Evolutionary conservation across 306 rosid species (phyloP).

Genomic region (Cyclanthera cordifolia): DNA sequence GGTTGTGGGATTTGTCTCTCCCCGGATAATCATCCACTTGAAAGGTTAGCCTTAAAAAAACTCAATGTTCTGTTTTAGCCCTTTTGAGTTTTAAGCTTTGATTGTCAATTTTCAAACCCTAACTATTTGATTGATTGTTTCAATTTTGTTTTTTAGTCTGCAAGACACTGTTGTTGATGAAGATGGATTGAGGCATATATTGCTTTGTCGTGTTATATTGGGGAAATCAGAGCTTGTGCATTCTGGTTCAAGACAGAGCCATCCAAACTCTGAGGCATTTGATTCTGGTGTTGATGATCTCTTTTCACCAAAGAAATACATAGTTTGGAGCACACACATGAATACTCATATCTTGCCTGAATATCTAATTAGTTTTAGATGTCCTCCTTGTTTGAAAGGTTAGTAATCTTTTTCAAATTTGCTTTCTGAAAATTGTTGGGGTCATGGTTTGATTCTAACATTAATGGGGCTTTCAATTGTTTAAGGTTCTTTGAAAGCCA

Average conservation of each 20-base stretch:
- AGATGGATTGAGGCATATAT: slow-evolving; percentile 50
- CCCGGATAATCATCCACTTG: slow-evolving; percentile 44
- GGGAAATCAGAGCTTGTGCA: slow-evolving; percentile 56
- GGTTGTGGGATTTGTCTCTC: slow-evolving; percentile 47
- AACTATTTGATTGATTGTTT: slow-evolving; percentile 1
- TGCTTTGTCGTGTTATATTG: slow-evolving; percentile 70
- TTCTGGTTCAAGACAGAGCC: slow-evolving; percentile 39
- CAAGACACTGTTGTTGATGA: slow-evolving; percentile 30
- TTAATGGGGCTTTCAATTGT: slow-evolving; percentile 3
- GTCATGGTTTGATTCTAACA: neutral
- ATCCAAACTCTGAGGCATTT: slow-evolving; percentile 43
- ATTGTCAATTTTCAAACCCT: neutral
- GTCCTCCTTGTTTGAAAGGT: slow-evolving; percentile 40
- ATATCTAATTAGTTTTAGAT: slow-evolving; percentile 48
- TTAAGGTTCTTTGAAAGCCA: slow-evolving; percentile 30
- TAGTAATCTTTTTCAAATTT: neutral
- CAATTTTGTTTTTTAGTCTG: slow-evolving; percentile 25
- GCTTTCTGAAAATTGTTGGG: too few relatives aligned
- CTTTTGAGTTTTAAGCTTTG: neutral
- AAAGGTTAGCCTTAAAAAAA: slow-evolving; percentile 30
- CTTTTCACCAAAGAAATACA: slow-evolving; percentile 38
- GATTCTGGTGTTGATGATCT: slow-evolving; percentile 68
- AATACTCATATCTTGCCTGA: slow-evolving; percentile 78
- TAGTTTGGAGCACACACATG: slow-evolving; percentile 53
- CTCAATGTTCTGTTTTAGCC: neutral